A percentile compares a stretch with the other conserved stretches of the same genome.
Evolutionary conservation across 2,329 filamentous ascomycete genomes (phyloP).

Genomic region (Colletotrichum shisoi): DNA sequence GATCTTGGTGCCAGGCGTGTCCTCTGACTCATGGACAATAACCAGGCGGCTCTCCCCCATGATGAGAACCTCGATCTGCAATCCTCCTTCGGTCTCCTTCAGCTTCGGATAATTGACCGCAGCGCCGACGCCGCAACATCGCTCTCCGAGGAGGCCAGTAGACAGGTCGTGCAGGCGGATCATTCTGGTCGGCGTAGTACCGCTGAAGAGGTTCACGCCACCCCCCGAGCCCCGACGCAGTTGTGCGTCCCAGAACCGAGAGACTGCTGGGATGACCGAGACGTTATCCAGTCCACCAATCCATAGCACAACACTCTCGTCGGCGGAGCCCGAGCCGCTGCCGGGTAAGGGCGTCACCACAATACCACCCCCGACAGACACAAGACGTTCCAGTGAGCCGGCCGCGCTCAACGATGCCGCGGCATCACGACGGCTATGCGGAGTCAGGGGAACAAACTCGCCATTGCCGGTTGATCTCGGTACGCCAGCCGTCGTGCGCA

Average conservation of each 20-base stretch:
- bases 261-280: constrained; percentile 63
- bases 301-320: constrained; percentile 66
- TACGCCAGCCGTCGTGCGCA: constrained; percentile 49
- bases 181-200: constrained; percentile 64
- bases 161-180: constrained; percentile 62
- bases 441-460: constrained; percentile 71
- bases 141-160: constrained; percentile 64
- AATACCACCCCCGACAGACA: constrained; percentile 62
- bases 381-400: constrained; percentile 59
- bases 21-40: constrained; percentile 62
- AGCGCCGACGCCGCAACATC: constrained; percentile 61
- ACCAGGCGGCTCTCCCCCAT: constrained; percentile 65
- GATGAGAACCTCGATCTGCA: constrained; percentile 63
- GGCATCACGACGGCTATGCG: constrained; percentile 65
- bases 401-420: constrained; percentile 55
- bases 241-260: constrained; percentile 68
- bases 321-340: constrained; percentile 52
- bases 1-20: constrained; percentile 55
- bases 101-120: constrained; percentile 50
- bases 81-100: constrained; percentile 49
- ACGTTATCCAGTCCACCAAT: constrained; percentile 65
- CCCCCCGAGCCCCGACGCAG: constrained; percentile 60
- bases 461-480: constrained; percentile 44
- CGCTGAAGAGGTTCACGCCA: constrained; percentile 64
- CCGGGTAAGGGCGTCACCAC: constrained; percentile 57